These are phyloP conservation scores for Puccinia polysora DNA, from an alignment of 1,284 basidiomycete genomes.

Conservation along the genomic window DNA sequence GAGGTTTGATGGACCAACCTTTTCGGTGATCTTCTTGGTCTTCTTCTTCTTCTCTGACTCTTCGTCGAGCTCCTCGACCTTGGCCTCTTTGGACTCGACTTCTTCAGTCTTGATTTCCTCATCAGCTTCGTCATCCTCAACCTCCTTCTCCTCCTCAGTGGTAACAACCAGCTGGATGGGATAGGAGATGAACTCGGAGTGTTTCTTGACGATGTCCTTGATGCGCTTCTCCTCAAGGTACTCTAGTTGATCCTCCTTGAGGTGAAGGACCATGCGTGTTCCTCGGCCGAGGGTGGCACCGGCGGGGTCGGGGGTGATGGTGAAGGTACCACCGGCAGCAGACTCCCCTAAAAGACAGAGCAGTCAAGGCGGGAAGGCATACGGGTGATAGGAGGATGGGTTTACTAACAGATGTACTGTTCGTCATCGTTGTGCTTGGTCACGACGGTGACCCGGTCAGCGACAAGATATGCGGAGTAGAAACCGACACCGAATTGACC, in stretches of 20 bases:
- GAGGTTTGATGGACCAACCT: background rate
- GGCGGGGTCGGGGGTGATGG: slow-evolving; percentile 87
- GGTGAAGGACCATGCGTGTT: slow-evolving; percentile 85
- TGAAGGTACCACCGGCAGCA: slow-evolving; percentile 97
- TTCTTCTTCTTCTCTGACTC: slow-evolving; percentile 88
- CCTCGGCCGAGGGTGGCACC: slow-evolving; percentile 90
- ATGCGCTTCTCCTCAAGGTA: slow-evolving; percentile 99
- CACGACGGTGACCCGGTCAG: slow-evolving; percentile 95
- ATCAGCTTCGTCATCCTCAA: slow-evolving; percentile 51
- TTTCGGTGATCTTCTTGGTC: slow-evolving; percentile 92
- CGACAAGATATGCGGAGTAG: slow-evolving; percentile 99
- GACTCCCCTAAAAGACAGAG: slow-evolving; percentile 64
- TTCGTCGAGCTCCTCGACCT: slow-evolving; percentile 73
- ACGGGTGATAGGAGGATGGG: background rate
- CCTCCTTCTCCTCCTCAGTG: slow-evolving; percentile 83
- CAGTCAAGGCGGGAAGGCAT: background rate
- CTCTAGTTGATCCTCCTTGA: slow-evolving; percentile 98
- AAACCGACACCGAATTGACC: slow-evolving; percentile 95
- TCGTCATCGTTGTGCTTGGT: slow-evolving; percentile 99
- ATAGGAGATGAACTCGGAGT: slow-evolving; percentile 99
- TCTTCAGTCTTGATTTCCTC: slow-evolving; percentile 63
- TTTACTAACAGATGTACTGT: slow-evolving; percentile 80
- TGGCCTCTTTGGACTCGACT: slow-evolving; percentile 62
- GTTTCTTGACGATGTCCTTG: slow-evolving; percentile 99
- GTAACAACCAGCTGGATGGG: slow-evolving; percentile 97